Percentiles rank a stretch among this genome's conserved stretches.
phyloP scores from a whole-genome alignment of 495 filamentous ascomycete species.

The Tuber melanosporum region DNA sequence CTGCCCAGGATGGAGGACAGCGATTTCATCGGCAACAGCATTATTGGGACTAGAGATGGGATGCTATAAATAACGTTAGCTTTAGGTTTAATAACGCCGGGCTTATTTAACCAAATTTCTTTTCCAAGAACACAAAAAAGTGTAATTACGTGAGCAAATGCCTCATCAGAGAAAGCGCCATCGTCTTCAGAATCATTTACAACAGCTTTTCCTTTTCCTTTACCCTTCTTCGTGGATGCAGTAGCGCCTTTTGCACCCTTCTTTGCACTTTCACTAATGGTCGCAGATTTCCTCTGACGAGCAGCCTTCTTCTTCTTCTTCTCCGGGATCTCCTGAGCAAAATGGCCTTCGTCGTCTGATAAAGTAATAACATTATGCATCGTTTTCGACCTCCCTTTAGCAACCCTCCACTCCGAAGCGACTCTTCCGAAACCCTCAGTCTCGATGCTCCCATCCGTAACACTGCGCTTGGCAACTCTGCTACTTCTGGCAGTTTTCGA shows the following conservation, averaged over 20 bases:
- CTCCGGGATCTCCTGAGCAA: constrained; percentile 9
- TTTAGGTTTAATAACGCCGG: neutral
- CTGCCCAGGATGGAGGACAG: neutral
- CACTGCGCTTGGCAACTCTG: neutral
- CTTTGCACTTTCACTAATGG: constrained; percentile 11
- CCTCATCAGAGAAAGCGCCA: constrained; percentile 3
- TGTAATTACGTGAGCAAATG: neutral
- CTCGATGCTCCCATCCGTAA: neutral
- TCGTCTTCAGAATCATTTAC: neutral
- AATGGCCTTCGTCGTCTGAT: constrained; percentile 22
- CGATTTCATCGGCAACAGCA: neutral
- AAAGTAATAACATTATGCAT: constrained; percentile 7
- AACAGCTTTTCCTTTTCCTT: constrained; percentile 4
- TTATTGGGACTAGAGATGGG: neutral
- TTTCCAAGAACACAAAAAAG: neutral
- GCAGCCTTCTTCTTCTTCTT: neutral
- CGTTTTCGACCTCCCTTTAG: constrained; percentile 32
- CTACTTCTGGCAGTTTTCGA: neutral
- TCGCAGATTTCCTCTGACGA: constrained; percentile 6
- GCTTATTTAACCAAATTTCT: neutral
- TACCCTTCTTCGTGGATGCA: constrained; percentile 5
- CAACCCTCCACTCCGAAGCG: constrained; percentile 33
- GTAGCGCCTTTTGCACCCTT: constrained; percentile 19
- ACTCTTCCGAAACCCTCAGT: constrained; percentile 17
- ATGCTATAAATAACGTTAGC: neutral